phyloP scores from a whole-genome alignment of 192 early-diverging fungal species.

The Umbelopsis ramanniana region DNA sequence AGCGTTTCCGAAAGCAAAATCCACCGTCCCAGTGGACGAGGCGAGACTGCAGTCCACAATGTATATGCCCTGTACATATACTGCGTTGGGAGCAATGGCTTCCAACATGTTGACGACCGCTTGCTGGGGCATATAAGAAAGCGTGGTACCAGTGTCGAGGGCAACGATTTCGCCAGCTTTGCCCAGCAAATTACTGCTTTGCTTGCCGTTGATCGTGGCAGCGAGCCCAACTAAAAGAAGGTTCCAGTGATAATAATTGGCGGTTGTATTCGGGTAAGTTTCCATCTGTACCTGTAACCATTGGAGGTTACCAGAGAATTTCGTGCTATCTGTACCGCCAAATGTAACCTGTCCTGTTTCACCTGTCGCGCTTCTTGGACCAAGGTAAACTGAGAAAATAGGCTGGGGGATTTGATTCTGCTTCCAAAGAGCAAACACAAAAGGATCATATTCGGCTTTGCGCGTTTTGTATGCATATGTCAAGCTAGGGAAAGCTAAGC shows the following conservation, averaged over 20 bases:
- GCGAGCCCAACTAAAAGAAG: constrained; percentile 31
- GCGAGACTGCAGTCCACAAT: constrained; percentile 29
- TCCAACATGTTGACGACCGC: constrained; percentile 20
- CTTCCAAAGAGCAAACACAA: constrained; percentile 36
- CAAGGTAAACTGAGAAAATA: constrained; percentile 35
- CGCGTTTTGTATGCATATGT: constrained; percentile 23
- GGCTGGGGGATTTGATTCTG: constrained; percentile 30
- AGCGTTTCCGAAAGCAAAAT: constrained; percentile 24
- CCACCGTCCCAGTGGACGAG: not conserved
- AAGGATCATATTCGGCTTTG: constrained; percentile 31
- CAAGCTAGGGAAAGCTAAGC: constrained; percentile 33
- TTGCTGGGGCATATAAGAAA: constrained; percentile 33
- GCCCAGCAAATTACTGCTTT: constrained; percentile 13
- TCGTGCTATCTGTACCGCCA: constrained; percentile 51
- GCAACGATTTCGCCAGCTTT: constrained; percentile 22
- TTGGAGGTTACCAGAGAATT: constrained; percentile 48
- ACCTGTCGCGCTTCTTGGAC: constrained; percentile 15
- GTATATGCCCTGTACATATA: constrained; percentile 27
- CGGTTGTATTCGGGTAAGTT: not conserved
- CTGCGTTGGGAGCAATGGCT: constrained; percentile 23
- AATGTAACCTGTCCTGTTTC: constrained; percentile 52
- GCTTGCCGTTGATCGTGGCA: constrained; percentile 1
- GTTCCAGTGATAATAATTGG: constrained; percentile 32
- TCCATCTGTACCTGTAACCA: constrained; percentile 38
- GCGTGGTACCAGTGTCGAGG: constrained; percentile 40